Evolutionary conservation across 805 yeast species (phyloP).

Genomic region (Scheffersomyces lignosus): DNA sequence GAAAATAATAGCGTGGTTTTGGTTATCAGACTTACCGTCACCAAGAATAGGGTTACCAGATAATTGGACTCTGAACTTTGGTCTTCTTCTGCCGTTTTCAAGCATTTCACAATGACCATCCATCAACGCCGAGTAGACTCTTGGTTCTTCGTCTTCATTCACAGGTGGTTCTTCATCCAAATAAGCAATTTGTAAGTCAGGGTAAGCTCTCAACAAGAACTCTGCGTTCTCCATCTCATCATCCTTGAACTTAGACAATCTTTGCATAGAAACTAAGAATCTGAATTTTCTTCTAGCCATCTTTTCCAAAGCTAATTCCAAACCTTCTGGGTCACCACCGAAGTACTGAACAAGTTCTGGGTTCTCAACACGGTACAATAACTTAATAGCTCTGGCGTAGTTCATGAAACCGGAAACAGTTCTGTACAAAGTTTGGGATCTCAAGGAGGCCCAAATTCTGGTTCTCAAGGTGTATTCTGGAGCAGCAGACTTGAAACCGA

Average conservation of each 20-base stretch:
- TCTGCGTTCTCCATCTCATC: slow-evolving; percentile 82
- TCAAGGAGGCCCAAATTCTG: slow-evolving; percentile 96
- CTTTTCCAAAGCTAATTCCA: slow-evolving; percentile 88
- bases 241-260: slow-evolving; percentile 66
- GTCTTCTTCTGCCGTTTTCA: slow-evolving; percentile 62
- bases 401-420: slow-evolving; percentile 99
- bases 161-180: slow-evolving; percentile 88
- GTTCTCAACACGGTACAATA: slow-evolving; percentile 90
- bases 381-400: slow-evolving; percentile 92
- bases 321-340: slow-evolving; percentile 97
- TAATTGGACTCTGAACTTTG: slow-evolving; percentile 71
- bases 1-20: slow-evolving; percentile 76
- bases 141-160: slow-evolving; percentile 66
- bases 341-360: slow-evolving; percentile 96
- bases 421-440: slow-evolving; percentile 95
- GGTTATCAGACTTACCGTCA: slow-evolving; percentile 88
- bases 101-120: slow-evolving; percentile 76
- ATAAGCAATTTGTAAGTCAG: slow-evolving; percentile 87
- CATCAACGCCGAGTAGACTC: slow-evolving; percentile 72
- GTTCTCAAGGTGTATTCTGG: slow-evolving; percentile 96
- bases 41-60: slow-evolving; percentile 87
- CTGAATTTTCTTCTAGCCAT: slow-evolving; percentile 85
- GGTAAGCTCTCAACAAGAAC: slow-evolving; percentile 77
- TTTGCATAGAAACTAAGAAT: slow-evolving; percentile 83
- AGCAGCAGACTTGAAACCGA: slow-evolving; percentile 96